Conservation (phyloP, 2,329 filamentous ascomycete species). For the Periglandula ipomoeae region DNA sequence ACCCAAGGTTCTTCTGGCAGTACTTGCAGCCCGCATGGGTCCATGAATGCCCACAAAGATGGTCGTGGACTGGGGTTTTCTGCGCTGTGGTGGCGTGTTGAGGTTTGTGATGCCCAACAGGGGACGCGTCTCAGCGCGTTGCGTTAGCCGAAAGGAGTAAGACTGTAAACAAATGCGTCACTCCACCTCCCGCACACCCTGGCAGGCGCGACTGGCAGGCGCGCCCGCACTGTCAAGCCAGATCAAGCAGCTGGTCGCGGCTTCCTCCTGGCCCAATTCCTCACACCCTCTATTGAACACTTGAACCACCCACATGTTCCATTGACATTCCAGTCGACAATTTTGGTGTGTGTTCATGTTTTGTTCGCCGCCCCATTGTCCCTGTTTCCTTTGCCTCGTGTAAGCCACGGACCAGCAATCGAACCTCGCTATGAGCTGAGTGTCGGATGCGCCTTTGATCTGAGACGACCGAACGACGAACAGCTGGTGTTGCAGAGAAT, state of each 20-base stretch:
- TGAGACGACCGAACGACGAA: constrained; percentile 5
- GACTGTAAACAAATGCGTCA: constrained; percentile 30
- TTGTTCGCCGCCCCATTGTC: constrained; percentile 1
- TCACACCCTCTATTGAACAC: constrained; percentile 7
- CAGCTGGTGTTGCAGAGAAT: constrained; percentile 4
- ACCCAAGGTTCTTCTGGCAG: not conserved
- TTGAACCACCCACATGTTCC: constrained; percentile 6
- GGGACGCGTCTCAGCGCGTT: constrained; percentile 25
- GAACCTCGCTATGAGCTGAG: constrained; percentile 6
- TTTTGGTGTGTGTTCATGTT: constrained; percentile 1
- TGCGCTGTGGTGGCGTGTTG: constrained; percentile 1
- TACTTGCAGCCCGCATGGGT: constrained; percentile 4
- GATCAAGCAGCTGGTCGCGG: constrained; percentile 7
- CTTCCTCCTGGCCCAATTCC: constrained; percentile 6
- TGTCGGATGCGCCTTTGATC: constrained; percentile 3
- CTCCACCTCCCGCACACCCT: constrained; percentile 12
- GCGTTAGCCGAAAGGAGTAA: constrained; percentile 20
- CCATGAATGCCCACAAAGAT: not conserved
- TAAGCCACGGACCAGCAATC: constrained; percentile 1
- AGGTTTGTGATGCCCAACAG: constrained; percentile 12
- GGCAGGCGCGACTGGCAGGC: constrained; percentile 11
- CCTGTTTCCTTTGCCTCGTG: not conserved
- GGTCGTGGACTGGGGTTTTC: not conserved
- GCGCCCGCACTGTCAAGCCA: constrained; percentile 8
- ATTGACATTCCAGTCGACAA: constrained; percentile 7